Evolutionary conservation across 805 yeast species (phyloP).

Genomic region (Wickerhamiella azyma): DNA sequence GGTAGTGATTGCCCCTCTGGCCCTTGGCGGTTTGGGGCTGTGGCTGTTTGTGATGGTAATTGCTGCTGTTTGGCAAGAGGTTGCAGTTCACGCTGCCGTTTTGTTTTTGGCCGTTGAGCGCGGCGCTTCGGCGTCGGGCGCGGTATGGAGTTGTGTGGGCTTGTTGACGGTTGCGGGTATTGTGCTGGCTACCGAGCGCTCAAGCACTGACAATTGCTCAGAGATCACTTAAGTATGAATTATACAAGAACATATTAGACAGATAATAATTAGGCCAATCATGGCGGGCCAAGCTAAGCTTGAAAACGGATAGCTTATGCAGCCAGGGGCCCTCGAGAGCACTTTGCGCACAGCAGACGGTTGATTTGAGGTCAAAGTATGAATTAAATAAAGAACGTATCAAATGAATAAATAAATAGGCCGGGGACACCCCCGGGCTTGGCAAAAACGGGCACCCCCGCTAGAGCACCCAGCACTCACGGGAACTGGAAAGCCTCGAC

Average conservation of each 20-base stretch:
- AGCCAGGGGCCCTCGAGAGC: too few relatives aligned
- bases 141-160: slow-evolving; percentile 14
- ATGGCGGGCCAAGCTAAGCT: too few relatives aligned
- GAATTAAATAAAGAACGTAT: too few relatives aligned
- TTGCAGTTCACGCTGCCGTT: slow-evolving; percentile 15
- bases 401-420: not conserved
- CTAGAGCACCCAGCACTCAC: not conserved
- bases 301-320: too few relatives aligned
- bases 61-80: slow-evolving; percentile 18
- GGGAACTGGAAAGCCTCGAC: slow-evolving; percentile 1
- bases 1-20: not conserved
- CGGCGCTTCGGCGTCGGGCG: slow-evolving; percentile 15
- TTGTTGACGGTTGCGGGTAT: slow-evolving; percentile 7
- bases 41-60: slow-evolving; percentile 9
- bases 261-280: too few relatives aligned
- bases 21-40: not conserved
- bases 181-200: not conserved
- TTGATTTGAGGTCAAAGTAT: too few relatives aligned
- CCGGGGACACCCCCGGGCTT: too few relatives aligned
- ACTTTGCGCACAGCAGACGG: too few relatives aligned
- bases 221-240: not conserved
- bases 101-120: slow-evolving; percentile 9
- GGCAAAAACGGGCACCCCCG: too few relatives aligned
- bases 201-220: not conserved
- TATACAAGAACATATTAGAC: not conserved